A percentile compares a stretch with the other conserved stretches of the same genome.
Conservation (phyloP, 306 rosid species). For the Dryas alaskensis region DNA sequence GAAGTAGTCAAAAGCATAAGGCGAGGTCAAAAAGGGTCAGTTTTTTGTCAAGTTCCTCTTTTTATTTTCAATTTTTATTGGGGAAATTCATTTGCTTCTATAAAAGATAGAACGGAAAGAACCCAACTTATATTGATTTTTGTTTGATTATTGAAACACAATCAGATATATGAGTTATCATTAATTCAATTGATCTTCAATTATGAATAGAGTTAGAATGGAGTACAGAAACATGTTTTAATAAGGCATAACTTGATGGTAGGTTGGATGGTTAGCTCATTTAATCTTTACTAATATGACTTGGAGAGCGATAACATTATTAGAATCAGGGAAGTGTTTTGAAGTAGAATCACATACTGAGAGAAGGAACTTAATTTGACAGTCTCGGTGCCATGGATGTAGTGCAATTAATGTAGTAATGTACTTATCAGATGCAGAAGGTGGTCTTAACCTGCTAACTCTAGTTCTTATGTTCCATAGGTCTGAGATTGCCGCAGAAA, state of each 20-base stretch:
- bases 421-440: neutral
- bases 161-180: neutral
- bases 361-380: neutral
- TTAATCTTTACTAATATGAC: neutral
- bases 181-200: neutral
- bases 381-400: neutral
- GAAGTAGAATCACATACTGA: neutral
- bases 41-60: neutral
- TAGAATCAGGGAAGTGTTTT: neutral
- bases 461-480: neutral
- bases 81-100: neutral
- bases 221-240: neutral
- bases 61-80: neutral
- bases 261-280: neutral
- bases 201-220: neutral
- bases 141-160: neutral
- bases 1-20: conserved; percentile 91
- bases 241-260: neutral
- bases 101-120: neutral
- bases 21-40: conserved; percentile 89
- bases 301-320: neutral
- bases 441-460: neutral
- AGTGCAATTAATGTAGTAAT: neutral
- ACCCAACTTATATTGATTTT: no score
- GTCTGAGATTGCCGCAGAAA: neutral